phyloP scores from a whole-genome alignment of 2,329 filamentous ascomycete genomes.

The Pseudocercospora fijiensis region DNA sequence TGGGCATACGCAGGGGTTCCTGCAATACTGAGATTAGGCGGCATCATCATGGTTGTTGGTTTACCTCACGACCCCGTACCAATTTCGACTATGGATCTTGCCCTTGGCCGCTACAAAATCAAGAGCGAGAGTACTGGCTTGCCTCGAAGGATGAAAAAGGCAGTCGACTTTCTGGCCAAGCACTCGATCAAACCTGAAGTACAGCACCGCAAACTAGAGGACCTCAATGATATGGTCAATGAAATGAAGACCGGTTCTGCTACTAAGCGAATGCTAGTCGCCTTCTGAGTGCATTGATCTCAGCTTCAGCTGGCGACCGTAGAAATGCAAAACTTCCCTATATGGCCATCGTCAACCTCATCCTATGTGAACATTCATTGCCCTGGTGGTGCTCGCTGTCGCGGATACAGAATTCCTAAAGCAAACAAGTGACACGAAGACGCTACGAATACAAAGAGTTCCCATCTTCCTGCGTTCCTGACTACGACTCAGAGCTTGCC shows the following conservation, averaged over 20 bases:
- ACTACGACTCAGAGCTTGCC: not conserved
- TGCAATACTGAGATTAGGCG: constrained; percentile 18
- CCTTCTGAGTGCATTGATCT: constrained; percentile 9
- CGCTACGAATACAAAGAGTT: not conserved
- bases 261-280: constrained; percentile 25
- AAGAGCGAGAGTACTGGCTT: constrained; percentile 24
- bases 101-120: constrained; percentile 22
- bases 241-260: constrained; percentile 24
- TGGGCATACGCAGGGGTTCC: constrained; percentile 23
- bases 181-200: constrained; percentile 25
- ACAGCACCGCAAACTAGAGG: constrained; percentile 22
- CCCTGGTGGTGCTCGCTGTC: not conserved
- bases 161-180: constrained; percentile 23
- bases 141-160: constrained; percentile 25
- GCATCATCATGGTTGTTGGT: constrained; percentile 25
- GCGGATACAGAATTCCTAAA: not conserved
- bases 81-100: constrained; percentile 24
- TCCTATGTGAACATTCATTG: not conserved
- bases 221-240: constrained; percentile 26
- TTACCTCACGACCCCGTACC: constrained; percentile 18
- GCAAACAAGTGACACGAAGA: not conserved
- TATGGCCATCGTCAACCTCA: not conserved
- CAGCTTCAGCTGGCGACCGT: not conserved
- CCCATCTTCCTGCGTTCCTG: not conserved
- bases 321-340: not conserved